Base-by-base conservation (phyloP, 2,329 filamentous ascomycete species). In the Ascomycota sp. region DNA sequence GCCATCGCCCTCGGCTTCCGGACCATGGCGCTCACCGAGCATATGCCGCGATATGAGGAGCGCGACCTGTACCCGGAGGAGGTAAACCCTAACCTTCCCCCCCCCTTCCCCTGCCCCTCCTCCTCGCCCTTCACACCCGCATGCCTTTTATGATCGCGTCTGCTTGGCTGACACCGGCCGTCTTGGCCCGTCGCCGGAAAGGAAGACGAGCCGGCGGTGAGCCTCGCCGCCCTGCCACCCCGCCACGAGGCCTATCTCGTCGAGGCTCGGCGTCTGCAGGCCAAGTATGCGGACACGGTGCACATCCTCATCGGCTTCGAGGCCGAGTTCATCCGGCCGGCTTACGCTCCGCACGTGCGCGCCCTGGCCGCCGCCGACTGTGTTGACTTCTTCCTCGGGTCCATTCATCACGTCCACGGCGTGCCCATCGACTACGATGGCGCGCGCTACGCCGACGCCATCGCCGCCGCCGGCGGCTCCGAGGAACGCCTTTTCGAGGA, bases 41-140 rank as follows among this genome's bases (percentile, higher is more conserved):
- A 98, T 53, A 95, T 98, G 71, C 83, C 86, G 7, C 76, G 86
- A 22, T 69, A 71, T 28, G 57, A 70, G 29, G 51, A 63, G 23
- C 58, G 65, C 33, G 86, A 98, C 53, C 65, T 92, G 31, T 98
- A 98, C 48, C 89, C 89, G 0, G 86, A 92, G 59, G 89, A 98
- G 60, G 75, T 78, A 38, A 41, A 39, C 36, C 22, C 21, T 20
- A 32, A n/a, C 27, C 17, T 19, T 19, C 7, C 4, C 20, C 22
- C 22, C 12, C 12, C 20, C 28, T 30, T 13, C 21, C n/a, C n/a
- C 13, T 17, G 5, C 10, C 9, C 8, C 12, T 23, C n/a, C 7
- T 10, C n/a, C 13, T 15, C 11, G 4, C 4, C 17, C 22, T n/a
- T 4, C 15, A 17, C 15, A 4, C 15, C 15, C 15, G 15, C 15